Conservation (phyloP, 495 filamentous ascomycete species). For the Tetracladium setigerum region DNA sequence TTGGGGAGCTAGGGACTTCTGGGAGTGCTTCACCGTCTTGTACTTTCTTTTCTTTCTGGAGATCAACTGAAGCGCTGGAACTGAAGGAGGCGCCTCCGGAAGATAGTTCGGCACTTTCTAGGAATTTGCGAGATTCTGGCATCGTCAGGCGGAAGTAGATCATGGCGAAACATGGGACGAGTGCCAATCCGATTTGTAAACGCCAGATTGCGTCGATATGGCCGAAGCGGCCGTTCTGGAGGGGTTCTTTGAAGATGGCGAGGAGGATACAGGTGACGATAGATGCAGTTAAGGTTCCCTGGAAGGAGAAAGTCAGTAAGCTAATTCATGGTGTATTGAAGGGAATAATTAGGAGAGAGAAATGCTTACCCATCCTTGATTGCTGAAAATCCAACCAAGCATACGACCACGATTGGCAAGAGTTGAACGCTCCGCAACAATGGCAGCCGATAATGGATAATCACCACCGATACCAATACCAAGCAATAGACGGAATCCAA, state of each 20-base stretch:
- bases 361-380: not conserved
- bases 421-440: conserved; percentile 21
- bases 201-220: conserved; percentile 79
- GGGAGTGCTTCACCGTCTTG: conserved; percentile 31
- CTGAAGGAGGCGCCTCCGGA: conserved; percentile 39
- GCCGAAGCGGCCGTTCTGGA: conserved; percentile 38
- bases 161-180: conserved; percentile 62
- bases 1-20: conserved; percentile 15
- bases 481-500: conserved; percentile 41
- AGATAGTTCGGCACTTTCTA: conserved; percentile 51
- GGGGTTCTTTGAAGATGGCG: conserved; percentile 57
- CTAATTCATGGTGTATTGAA: conserved; percentile 29
- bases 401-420: not conserved
- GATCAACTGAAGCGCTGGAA: conserved; percentile 19
- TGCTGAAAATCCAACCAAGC: conserved; percentile 28
- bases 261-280: conserved; percentile 63
- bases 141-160: conserved; percentile 73
- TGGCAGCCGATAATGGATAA: conserved; percentile 67
- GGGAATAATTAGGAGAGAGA: too few relatives aligned
- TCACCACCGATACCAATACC: conserved; percentile 67
- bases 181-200: conserved; percentile 63
- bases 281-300: conserved; percentile 59
- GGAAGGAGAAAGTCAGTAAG: not conserved
- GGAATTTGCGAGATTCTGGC: conserved; percentile 69
- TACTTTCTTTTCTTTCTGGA: conserved; percentile 1